Evolutionary conservation across 176 grass and related monocot genomes (phyloP), one percentile per base, ranked within the genome.

Genomic region (Eleusine indica): DNA sequence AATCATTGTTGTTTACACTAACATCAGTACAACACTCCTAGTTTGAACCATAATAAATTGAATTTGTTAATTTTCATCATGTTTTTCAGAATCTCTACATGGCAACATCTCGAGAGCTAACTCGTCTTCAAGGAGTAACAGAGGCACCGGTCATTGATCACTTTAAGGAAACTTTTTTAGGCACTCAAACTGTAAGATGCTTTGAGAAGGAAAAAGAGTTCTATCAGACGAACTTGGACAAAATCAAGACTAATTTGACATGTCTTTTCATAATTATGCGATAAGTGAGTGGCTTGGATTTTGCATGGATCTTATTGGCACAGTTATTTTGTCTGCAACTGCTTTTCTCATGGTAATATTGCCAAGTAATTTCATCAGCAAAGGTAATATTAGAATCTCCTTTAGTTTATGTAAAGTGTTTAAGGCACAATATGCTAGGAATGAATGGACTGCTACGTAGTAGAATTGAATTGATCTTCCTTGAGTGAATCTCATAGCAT

Each of bases 211-310:
- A 88, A 75, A 89, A 80, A 30, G 86, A 79, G 6, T 98, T 98
- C 80, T 90, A 75, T 68, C 82, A 88, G 53, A 92, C 86, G 65
- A 98, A 98, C 49, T 66, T 98, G 73, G 78, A 90, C 40, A 92
- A 91, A 54, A 90, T 98, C 14, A 93, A 98, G 78, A 93, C 91
- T 18, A 95, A 94, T 82, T 72, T 98, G 77, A 87, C 13, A 95
- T 95, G 96, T 91, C 92, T 80, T 98, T 98, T 73, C 82, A 98
- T 73, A 95, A 90, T 57, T 93, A 91, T 30, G 89, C 85, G 18
- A 86, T 92, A 48, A 95, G 85, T 80, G 89, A 93, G 66, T 98
- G 96, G 96, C 83, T 98, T 30, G 96, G 96, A 30, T 98, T 98
- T 84, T 92, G 91, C 32, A 47, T 98, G 68, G 96, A 98, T 77